Percentiles rank a stretch among this genome's conserved stretches.
Conservation (phyloP, 495 filamentous ascomycete genomes). For the Penicillium coffeae region DNA sequence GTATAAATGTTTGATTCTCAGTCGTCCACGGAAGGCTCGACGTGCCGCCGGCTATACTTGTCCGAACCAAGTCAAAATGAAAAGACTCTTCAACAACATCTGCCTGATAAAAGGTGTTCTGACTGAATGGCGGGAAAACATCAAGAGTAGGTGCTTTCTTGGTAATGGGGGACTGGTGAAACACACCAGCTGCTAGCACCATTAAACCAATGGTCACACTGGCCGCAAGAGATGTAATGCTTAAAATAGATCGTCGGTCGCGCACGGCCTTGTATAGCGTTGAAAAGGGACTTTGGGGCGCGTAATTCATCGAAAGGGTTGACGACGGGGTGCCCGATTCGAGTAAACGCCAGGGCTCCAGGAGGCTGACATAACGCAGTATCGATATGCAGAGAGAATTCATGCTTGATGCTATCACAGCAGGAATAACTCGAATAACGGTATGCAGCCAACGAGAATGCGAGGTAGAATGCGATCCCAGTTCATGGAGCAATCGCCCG, state of each 20-base stretch:
- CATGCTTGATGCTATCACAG: conserved; percentile 22
- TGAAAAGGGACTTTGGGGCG: conserved; percentile 9
- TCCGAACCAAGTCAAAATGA: conserved; percentile 9
- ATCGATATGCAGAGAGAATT: conserved; percentile 19
- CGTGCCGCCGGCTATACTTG: background rate
- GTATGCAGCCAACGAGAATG: background rate
- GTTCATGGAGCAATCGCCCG: background rate
- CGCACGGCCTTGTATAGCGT: conserved; percentile 2
- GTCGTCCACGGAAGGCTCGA: conserved; percentile 12
- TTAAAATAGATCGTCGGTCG: conserved; percentile 2
- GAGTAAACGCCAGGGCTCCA: conserved; percentile 24
- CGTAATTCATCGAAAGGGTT: conserved; percentile 14
- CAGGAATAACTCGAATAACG: conserved; percentile 2
- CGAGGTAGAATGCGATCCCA: conserved; percentile 1
- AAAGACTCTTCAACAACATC: conserved; percentile 2
- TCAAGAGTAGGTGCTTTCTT: background rate
- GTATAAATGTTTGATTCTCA: conserved; percentile 6
- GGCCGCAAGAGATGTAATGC: conserved; percentile 9
- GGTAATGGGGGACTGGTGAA: background rate
- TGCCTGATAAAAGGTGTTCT: background rate
- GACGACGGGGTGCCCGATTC: conserved; percentile 9
- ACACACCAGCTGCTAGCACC: background rate
- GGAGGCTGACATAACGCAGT: conserved; percentile 16
- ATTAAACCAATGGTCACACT: conserved; percentile 12
- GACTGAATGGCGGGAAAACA: background rate